A percentile compares a stretch with the other conserved stretches of the same genome.
phyloP scores from a whole-genome alignment of 192 early-diverging fungal species.

The Lobosporangium transversale region DNA sequence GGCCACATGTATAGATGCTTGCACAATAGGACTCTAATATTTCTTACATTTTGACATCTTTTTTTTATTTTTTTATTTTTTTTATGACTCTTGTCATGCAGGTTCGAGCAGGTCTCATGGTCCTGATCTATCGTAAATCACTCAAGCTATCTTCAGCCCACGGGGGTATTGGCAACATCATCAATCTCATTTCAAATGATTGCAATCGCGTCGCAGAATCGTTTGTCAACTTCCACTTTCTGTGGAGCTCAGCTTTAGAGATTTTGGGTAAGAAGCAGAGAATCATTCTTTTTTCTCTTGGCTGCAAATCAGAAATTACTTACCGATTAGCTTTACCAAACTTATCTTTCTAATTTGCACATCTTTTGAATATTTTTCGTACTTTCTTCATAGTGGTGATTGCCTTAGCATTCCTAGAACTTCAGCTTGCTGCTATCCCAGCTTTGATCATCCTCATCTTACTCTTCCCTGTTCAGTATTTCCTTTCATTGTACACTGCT shows the following conservation, averaged over 20 bases:
- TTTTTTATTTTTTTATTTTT: no score
- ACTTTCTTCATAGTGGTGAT: conserved; percentile 57
- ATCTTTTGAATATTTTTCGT: background rate
- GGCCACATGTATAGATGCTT: conserved; percentile 22
- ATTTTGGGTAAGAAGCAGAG: conserved; percentile 53
- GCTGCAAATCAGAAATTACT: background rate
- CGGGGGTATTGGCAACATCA: conserved; percentile 72
- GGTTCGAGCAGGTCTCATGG: conserved; percentile 68
- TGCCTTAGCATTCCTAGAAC: conserved; percentile 58
- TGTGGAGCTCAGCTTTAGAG: conserved; percentile 69
- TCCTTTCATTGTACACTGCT: conserved; percentile 58
- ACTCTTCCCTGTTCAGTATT: conserved; percentile 64
- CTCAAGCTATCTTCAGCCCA: conserved; percentile 65
- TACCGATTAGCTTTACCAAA: background rate
- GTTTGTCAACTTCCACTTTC: conserved; percentile 66
- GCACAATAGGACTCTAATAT: no score
- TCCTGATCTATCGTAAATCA: conserved; percentile 73
- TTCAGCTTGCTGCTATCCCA: conserved; percentile 52
- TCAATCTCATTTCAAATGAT: conserved; percentile 75
- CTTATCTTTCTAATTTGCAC: background rate
- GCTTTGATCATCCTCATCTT: conserved; percentile 59
- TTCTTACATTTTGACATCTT: no score
- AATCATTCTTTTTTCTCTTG: background rate
- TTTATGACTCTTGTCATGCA: conserved; percentile 12
- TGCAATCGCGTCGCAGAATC: conserved; percentile 71